Conservation (phyloP, 768 basidiomycete species). For the Auricularia heimuer region DNA sequence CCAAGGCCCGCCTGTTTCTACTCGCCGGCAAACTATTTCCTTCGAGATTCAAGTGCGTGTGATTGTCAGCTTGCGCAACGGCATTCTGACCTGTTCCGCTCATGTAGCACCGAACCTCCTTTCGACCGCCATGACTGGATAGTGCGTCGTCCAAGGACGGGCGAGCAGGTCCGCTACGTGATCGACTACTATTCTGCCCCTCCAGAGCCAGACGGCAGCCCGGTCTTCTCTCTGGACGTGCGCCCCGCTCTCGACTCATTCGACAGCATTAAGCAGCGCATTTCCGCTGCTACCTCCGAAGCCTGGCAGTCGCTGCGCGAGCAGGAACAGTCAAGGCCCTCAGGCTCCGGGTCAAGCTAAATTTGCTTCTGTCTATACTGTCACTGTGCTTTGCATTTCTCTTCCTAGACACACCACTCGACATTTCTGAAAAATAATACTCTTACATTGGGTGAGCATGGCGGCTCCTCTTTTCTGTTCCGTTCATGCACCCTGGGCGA, state of each 20-base stretch:
- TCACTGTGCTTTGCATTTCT: too few species aligned
- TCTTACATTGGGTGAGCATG: too few species aligned
- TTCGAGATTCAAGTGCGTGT: conserved; percentile 73
- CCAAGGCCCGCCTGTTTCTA: conserved; percentile 83
- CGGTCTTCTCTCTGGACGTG: conserved; percentile 92
- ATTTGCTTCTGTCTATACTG: too few species aligned
- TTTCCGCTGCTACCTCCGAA: conserved; percentile 59
- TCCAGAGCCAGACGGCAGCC: conserved; percentile 79
- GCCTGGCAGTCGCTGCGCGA: conserved; percentile 34
- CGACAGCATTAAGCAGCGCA: conserved; percentile 62
- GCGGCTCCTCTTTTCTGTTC: background rate
- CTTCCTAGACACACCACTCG: too few species aligned
- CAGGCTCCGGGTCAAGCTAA: too few species aligned
- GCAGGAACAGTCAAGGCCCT: background rate
- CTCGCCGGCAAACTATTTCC: conserved; percentile 86
- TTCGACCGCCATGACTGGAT: conserved; percentile 99
- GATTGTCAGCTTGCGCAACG: background rate
- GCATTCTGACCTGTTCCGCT: background rate
- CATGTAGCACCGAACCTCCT: conserved; percentile 70
- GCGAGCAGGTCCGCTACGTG: conserved; percentile 85
- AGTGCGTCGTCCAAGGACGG: conserved; percentile 66
- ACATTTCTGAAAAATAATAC: too few species aligned
- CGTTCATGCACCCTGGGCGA: background rate
- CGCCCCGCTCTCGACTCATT: conserved; percentile 87
- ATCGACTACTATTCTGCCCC: conserved; percentile 98